These are phyloP conservation scores for Russula olivacea DNA, from an alignment of 768 basidiomycete genomes.

Conservation along the genomic window DNA sequence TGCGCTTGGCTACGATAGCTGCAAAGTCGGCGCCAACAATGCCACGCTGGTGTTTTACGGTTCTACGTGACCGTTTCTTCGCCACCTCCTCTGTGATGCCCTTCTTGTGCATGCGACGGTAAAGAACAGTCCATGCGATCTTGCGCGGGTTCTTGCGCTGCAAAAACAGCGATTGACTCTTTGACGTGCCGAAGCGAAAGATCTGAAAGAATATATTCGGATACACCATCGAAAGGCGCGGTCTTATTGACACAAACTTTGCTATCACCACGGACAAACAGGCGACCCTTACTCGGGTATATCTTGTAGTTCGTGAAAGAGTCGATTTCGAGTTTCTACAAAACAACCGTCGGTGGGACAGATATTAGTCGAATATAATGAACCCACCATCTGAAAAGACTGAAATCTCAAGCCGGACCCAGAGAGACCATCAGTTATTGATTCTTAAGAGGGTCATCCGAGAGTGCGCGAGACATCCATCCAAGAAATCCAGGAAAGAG, in stretches of 20 bases:
- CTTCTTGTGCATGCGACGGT: constrained; percentile 99
- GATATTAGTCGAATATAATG: background rate
- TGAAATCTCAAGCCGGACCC: constrained; percentile 11
- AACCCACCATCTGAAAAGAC: constrained; percentile 27
- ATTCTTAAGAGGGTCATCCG: constrained; percentile 22
- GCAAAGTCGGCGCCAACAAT: constrained; percentile 95
- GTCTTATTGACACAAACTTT: constrained; percentile 53
- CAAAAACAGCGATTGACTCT: constrained; percentile 93
- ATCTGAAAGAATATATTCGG: constrained; percentile 43
- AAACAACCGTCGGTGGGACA: constrained; percentile 29
- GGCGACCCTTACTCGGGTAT: constrained; percentile 96
- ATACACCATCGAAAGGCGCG: background rate
- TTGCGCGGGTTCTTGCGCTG: constrained; percentile 99
- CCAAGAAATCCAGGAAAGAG: constrained; percentile 15
- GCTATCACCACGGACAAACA: constrained; percentile 93
- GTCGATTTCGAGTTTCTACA: constrained; percentile 96
- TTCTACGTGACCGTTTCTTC: constrained; percentile 96
- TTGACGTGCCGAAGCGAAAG: constrained; percentile 92
- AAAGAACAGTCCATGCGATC: constrained; percentile 94
- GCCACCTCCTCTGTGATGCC: constrained; percentile 98
- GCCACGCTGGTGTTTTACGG: constrained; percentile 97
- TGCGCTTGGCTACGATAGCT: constrained; percentile 85
- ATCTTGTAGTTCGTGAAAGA: constrained; percentile 96
- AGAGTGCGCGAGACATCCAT: constrained; percentile 25
- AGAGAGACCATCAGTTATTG: constrained; percentile 15